These are phyloP conservation scores for Vaucheria bursata DNA, from an alignment of 352 stramenopile species.

Conservation along the genomic window DNA sequence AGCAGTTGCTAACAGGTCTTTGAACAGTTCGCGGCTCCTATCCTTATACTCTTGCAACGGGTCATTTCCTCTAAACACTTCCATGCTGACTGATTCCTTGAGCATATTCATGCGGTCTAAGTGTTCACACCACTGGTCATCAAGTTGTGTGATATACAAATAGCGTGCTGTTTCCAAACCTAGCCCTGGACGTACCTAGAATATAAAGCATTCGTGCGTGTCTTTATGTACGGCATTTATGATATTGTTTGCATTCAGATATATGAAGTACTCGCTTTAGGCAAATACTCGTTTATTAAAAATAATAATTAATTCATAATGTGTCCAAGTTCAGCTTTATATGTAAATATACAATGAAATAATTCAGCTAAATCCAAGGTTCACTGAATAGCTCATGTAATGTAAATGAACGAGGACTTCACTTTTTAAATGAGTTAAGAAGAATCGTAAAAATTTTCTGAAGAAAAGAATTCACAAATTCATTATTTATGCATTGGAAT, in stretches of 20 bases:
- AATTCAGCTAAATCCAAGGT: too few relatives aligned
- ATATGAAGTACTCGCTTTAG: slow-evolving; percentile 19
- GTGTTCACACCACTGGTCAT: slow-evolving; percentile 70
- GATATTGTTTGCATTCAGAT: background rate
- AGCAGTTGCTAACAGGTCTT: slow-evolving; percentile 62
- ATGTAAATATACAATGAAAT: too few relatives aligned
- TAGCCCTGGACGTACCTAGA: slow-evolving; percentile 16
- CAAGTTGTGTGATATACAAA: slow-evolving; percentile 51
- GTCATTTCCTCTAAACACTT: slow-evolving; percentile 59
- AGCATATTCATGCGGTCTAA: slow-evolving; percentile 66
- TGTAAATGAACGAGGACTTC: too few relatives aligned
- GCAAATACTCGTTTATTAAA: slow-evolving; percentile 8
- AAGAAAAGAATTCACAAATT: too few relatives aligned
- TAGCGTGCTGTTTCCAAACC: slow-evolving; percentile 43
- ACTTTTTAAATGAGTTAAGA: too few relatives aligned
- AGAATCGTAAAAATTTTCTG: too few relatives aligned
- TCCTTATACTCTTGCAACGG: slow-evolving; percentile 57
- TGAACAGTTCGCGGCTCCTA: slow-evolving; percentile 57
- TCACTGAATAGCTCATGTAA: too few relatives aligned
- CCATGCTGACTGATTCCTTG: slow-evolving; percentile 64
- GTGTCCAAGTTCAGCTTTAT: too few relatives aligned
- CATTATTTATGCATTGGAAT: too few relatives aligned
- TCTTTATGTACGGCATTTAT: slow-evolving; percentile 3
- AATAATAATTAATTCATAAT: slow-evolving; percentile 14
- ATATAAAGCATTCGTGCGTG: too few relatives aligned